Conservation (phyloP, 306 rosid genomes). For the cucumber (Cucumis sativus) region DNA sequence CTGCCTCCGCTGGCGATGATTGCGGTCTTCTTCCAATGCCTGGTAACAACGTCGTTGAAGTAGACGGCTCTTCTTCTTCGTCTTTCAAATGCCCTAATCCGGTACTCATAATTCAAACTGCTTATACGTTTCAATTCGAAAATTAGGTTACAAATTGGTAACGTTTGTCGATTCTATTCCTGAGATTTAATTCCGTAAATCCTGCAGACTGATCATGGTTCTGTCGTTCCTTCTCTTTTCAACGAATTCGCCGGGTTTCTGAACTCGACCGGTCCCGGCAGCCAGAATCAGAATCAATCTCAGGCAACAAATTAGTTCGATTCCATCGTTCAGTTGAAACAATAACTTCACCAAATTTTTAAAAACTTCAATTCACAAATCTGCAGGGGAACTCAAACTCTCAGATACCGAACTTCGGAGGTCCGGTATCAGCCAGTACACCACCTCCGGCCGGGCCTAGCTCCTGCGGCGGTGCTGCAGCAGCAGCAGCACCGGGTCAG, state of each 20-base stretch:
- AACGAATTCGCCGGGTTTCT: slow-evolving; percentile 42
- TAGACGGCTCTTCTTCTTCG: slow-evolving; percentile 18
- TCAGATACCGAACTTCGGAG: slow-evolving; percentile 26
- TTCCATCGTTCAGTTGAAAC: not conserved
- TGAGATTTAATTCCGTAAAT: not conserved
- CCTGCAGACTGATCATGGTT: slow-evolving; percentile 25
- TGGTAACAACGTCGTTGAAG: slow-evolving; percentile 31
- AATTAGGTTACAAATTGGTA: not conserved
- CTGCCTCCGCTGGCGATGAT: slow-evolving; percentile 5
- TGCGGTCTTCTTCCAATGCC: slow-evolving; percentile 27
- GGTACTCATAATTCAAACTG: slow-evolving; percentile 6
- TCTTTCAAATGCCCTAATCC: slow-evolving; percentile 30
- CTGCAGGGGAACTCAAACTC: slow-evolving; percentile 9
- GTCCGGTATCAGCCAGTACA: slow-evolving; percentile 13
- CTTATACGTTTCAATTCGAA: not conserved
- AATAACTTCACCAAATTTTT: not conserved
- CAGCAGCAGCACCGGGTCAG: slow-evolving; percentile 25
- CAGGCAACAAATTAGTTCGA: slow-evolving; percentile 19
- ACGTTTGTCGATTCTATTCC: not conserved
- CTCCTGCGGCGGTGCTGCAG: slow-evolving; percentile 7
- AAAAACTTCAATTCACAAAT: not conserved
- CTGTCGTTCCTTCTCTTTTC: slow-evolving; percentile 34
- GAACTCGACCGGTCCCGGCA: slow-evolving; percentile 8
- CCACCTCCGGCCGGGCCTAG: slow-evolving; percentile 15
- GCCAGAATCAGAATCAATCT: slow-evolving; percentile 21